Percentiles rank a stretch among this genome's conserved stretches.
Evolutionary conservation across 306 rosid genomes (phyloP).

Genomic region (Cucurbita ficifolia): DNA sequence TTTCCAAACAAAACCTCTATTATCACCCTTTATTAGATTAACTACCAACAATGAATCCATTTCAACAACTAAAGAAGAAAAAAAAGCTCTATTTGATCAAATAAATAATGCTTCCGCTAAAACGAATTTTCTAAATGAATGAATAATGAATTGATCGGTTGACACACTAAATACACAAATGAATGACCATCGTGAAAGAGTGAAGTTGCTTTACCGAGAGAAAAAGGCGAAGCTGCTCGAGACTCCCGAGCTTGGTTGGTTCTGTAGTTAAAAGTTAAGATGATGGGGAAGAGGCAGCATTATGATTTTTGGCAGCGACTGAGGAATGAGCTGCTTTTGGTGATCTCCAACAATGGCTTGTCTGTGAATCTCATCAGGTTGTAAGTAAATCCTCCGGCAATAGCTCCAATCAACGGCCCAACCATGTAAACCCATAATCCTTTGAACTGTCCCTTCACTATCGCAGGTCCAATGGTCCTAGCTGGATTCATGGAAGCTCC

Average conservation of each 20-base stretch:
- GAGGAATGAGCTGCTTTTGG: not conserved
- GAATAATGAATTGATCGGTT: not conserved
- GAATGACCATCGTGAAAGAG: not conserved
- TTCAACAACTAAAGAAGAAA: too few relatives aligned
- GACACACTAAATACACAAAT: not conserved
- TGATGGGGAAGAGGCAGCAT: not conserved
- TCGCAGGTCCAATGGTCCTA: constrained; percentile 27
- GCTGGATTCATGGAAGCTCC: constrained; percentile 40
- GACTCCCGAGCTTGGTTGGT: not conserved
- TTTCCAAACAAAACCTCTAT: too few relatives aligned
- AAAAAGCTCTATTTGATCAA: not conserved
- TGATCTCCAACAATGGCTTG: constrained; percentile 1
- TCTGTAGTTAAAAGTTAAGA: not conserved
- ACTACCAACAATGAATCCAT: too few relatives aligned
- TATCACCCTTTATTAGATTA: too few relatives aligned
- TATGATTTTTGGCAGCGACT: too few relatives aligned
- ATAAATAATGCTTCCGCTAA: not conserved
- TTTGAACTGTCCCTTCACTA: constrained; percentile 13
- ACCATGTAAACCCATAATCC: constrained; percentile 21
- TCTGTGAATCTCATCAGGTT: constrained; percentile 12
- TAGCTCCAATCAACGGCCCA: constrained; percentile 19
- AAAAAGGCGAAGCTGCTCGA: too few relatives aligned
- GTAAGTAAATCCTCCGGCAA: constrained; percentile 14
- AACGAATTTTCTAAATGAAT: not conserved
- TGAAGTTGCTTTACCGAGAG: too few relatives aligned